These are phyloP conservation scores for Mortierella hygrophila DNA, from an alignment of 192 early-diverging fungal species.

Conservation along the genomic window DNA sequence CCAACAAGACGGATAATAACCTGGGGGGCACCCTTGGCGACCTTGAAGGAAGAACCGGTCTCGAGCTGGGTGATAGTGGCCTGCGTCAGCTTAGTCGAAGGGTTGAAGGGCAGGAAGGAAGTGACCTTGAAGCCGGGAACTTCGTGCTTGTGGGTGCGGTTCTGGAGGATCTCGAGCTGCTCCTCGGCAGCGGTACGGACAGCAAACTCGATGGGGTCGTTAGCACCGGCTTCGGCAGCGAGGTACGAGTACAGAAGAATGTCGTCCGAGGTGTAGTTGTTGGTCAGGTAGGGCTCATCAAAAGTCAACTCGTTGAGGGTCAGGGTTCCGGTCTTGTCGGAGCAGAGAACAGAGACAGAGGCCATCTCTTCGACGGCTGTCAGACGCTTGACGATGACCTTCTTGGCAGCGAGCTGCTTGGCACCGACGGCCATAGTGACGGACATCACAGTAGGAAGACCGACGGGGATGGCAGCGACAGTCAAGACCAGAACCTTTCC, in stretches of 20 bases:
- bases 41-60: slow-evolving; percentile 83
- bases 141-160: slow-evolving; percentile 73
- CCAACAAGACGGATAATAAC: slow-evolving; percentile 88
- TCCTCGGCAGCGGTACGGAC: slow-evolving; percentile 82
- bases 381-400: slow-evolving; percentile 94
- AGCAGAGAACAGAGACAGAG: slow-evolving; percentile 84
- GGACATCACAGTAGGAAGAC: slow-evolving; percentile 91
- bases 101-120: slow-evolving; percentile 92
- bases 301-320: slow-evolving; percentile 92
- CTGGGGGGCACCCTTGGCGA: slow-evolving; percentile 95
- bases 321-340: slow-evolving; percentile 88
- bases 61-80: slow-evolving; percentile 80
- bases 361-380: slow-evolving; percentile 93
- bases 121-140: slow-evolving; percentile 93
- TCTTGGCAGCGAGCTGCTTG: slow-evolving; percentile 85
- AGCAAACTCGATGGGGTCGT: slow-evolving; percentile 89
- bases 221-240: slow-evolving; percentile 86
- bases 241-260: slow-evolving; percentile 83
- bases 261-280: slow-evolving; percentile 76
- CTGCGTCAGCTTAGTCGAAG: slow-evolving; percentile 88
- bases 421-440: slow-evolving; percentile 95
- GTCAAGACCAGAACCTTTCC: slow-evolving; percentile 86
- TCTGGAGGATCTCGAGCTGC: slow-evolving; percentile 71
- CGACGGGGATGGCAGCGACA: slow-evolving; percentile 93
- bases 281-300: slow-evolving; percentile 82